Base-by-base conservation (phyloP, 2,329 filamentous ascomycete species). In the Intubia oerlemansii region DNA sequence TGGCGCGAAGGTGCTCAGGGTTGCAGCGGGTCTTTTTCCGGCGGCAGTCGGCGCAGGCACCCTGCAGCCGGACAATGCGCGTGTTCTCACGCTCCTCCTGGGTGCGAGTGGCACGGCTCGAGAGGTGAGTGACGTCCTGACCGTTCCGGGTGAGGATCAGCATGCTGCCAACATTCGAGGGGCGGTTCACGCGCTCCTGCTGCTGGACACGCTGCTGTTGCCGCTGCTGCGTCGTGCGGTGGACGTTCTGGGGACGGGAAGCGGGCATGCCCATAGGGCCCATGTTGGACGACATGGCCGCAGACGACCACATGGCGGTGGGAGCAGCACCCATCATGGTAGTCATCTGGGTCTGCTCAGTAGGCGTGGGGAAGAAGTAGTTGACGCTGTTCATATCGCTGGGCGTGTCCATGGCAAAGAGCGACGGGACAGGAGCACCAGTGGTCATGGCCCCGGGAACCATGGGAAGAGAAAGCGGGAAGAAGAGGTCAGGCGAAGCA, bases 61-160 rank as follows among this genome's bases (percentile, higher is more conserved):
- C 71, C 44, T 72, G 65, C 42, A 68, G 66, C 34, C 68, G 55
- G 63, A 74, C 73, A 26, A 72, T 49, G 38, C 71, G 66, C 5
- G 68, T 68, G 41, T 72, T 68, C 30, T 72, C 66, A 19, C 68
- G 59, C 52, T 73, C 67, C 52, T 72, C 67, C 54, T 68, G 69
- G 29, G 68, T 69, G 51, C 72, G 73, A 45, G 59, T 66, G 19
- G 66, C 66, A 22, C 67, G 57, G 11, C 64, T 66, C 10, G 64
- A 63, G 31, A 60, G 57, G 45, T 68, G 64, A 25, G 68, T 74
- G 32, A 74, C 60, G 42, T 74, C 68, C 24, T 51, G 49, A 27
- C 68, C 68, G 36, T 69, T 66, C 43, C 57, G 62, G 33, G 67
- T 73, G 52, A 73, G 57, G 36, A 74, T 73, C 44, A 66, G 68